A percentile compares a stretch with the other conserved stretches of the same genome.
These are phyloP conservation scores for Coniochaeta ligniaria DNA, from an alignment of 2,329 filamentous ascomycete species.

Conservation along the genomic window DNA sequence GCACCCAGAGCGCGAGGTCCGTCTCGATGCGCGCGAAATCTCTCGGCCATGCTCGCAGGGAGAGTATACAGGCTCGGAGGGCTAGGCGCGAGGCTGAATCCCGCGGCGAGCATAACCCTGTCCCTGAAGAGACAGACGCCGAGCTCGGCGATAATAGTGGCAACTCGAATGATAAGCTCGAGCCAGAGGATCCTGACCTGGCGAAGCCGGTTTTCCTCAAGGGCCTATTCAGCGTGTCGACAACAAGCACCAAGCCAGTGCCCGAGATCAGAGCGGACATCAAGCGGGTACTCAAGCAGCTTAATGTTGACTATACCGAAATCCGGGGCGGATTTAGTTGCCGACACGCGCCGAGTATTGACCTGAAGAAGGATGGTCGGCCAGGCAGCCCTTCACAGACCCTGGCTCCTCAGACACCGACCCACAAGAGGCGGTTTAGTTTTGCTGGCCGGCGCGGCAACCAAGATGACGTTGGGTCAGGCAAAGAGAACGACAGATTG, in stretches of 20 bases:
- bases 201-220: conserved; percentile 94
- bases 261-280: conserved; percentile 81
- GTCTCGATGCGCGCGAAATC: conserved; percentile 75
- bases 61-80: conserved; percentile 86
- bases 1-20: conserved; percentile 44
- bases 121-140: conserved; percentile 85
- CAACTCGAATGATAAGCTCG: conserved; percentile 52
- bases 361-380: conserved; percentile 66
- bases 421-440: conserved; percentile 73
- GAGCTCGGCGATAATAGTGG: conserved; percentile 61
- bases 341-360: conserved; percentile 81
- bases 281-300: conserved; percentile 77
- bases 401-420: conserved; percentile 33
- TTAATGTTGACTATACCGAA: conserved; percentile 86
- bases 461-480: background rate
- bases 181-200: conserved; percentile 57
- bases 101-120: conserved; percentile 37
- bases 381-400: conserved; percentile 43
- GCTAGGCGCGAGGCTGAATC: conserved; percentile 45
- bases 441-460: conserved; percentile 58
- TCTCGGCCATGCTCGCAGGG: conserved; percentile 78
- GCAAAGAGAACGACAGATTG: background rate
- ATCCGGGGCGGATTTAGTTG: conserved; percentile 93
- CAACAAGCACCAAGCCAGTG: conserved; percentile 87
- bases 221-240: conserved; percentile 93